phyloP scores from a whole-genome alignment of 306 rosid genomes.

The Cucurbita argyrosperma region DNA sequence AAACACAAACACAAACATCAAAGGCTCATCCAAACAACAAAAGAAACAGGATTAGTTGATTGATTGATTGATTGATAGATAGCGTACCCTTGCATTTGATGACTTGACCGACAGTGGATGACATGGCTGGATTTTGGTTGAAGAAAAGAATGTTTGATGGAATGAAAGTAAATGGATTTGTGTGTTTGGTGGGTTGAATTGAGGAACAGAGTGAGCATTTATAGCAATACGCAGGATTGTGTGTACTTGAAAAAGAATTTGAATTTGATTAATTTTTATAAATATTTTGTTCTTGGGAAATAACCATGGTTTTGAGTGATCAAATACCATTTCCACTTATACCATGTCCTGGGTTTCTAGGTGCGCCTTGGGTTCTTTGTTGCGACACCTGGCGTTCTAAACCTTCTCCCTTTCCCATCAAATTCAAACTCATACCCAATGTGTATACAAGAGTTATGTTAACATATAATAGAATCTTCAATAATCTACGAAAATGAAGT shows the following conservation, averaged over 20 bases:
- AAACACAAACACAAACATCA: neutral
- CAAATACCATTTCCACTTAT: neutral
- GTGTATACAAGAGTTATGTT: too few species aligned
- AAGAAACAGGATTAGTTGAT: too few species aligned
- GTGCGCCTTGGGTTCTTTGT: neutral
- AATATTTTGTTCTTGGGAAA: neutral
- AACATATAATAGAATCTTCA: too few species aligned
- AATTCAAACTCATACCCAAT: too few species aligned
- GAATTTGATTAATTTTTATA: neutral
- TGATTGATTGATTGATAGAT: too few species aligned
- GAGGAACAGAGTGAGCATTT: neutral
- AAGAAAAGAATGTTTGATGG: neutral
- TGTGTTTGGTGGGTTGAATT: neutral
- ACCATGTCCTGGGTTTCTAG: neutral
- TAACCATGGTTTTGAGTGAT: neutral
- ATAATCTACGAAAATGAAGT: too few species aligned
- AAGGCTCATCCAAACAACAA: too few species aligned
- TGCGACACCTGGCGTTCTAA: neutral
- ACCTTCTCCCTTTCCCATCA: neutral
- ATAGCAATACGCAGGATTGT: neutral
- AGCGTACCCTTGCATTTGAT: slow-evolving; percentile 52
- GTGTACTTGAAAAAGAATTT: neutral
- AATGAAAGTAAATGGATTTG: neutral
- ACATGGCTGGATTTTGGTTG: slow-evolving; percentile 9
- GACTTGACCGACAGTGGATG: slow-evolving; percentile 39